A percentile compares a stretch with the other conserved stretches of the same genome.
Conservation (phyloP, 2,329 filamentous ascomycete species). For the Hymenotorrendiella dingleyae region DNA sequence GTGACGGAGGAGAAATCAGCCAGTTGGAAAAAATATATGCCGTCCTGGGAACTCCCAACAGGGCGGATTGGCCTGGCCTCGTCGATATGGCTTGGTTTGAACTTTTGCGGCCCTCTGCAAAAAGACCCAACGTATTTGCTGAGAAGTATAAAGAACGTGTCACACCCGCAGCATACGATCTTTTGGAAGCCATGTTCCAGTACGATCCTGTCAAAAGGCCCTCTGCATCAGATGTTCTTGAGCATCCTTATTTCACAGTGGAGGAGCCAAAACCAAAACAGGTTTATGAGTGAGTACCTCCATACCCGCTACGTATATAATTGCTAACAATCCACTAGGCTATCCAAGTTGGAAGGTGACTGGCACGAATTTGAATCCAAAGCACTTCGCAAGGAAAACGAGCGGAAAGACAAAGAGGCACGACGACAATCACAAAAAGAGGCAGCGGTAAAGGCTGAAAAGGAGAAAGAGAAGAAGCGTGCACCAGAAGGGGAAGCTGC, state of each 20-base stretch:
- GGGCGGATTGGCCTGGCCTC: conserved; percentile 79
- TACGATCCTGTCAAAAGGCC: conserved; percentile 85
- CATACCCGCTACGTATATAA: neutral
- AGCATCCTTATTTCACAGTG: conserved; percentile 79
- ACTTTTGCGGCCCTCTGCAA: conserved; percentile 72
- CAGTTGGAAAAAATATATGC: conserved; percentile 97
- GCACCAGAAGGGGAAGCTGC: conserved; percentile 18
- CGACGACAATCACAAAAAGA: conserved; percentile 27
- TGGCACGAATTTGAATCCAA: conserved; percentile 99
- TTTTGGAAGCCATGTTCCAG: conserved; percentile 77
- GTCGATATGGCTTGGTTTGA: conserved; percentile 98
- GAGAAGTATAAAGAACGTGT: conserved; percentile 76
- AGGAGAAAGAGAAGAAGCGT: conserved; percentile 28
- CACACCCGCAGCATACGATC: conserved; percentile 73
- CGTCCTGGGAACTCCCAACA: conserved; percentile 80
- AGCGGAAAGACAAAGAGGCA: conserved; percentile 48
- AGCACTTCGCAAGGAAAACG: conserved; percentile 83
- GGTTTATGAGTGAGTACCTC: conserved; percentile 65
- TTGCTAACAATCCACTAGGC: conserved; percentile 36
- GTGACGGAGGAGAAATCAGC: conserved; percentile 90
- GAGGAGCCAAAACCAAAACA: conserved; percentile 75
- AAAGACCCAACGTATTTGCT: conserved; percentile 68
- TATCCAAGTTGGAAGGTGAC: conserved; percentile 79
- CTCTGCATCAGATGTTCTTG: conserved; percentile 74
- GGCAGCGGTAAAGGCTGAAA: conserved; percentile 21